Conservation (phyloP, 1,139 yeast genomes). For the Groenewaldozyma auringiensis region DNA sequence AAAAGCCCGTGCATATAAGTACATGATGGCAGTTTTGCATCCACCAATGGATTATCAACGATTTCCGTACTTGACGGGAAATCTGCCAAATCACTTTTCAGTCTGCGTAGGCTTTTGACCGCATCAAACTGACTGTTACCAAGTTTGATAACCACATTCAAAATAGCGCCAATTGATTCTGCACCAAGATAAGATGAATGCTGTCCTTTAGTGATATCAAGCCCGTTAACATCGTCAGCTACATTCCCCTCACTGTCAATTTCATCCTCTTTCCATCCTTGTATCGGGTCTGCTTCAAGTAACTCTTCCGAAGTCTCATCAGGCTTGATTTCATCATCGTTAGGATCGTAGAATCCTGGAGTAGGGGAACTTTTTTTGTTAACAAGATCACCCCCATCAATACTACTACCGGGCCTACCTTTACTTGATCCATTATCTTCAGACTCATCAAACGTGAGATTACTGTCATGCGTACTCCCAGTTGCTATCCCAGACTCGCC, state of each 20-base stretch:
- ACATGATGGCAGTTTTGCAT: not conserved
- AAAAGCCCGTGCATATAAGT: slow-evolving; percentile 6
- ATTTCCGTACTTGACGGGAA: not conserved
- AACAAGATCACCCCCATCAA: no score
- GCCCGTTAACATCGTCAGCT: slow-evolving; percentile 6
- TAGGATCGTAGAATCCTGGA: no score
- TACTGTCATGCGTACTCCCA: not conserved
- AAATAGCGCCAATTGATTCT: not conserved
- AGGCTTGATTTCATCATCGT: not conserved
- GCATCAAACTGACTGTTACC: slow-evolving; percentile 2
- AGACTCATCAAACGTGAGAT: not conserved
- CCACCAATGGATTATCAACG: not conserved
- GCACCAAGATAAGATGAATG: slow-evolving; percentile 5
- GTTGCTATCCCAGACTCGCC: not conserved
- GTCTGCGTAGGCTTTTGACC: not conserved
- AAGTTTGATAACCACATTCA: slow-evolving; percentile 2
- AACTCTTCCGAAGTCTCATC: not conserved
- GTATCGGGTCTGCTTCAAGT: slow-evolving; percentile 1
- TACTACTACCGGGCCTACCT: no score
- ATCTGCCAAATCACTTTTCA: not conserved
- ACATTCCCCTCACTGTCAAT: slow-evolving; percentile 1
- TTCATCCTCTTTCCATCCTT: slow-evolving; percentile 9
- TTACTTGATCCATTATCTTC: not conserved
- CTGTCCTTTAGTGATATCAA: not conserved
- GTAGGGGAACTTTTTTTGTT: no score